phyloP scores from a whole-genome alignment of 2,329 filamentous ascomycete genomes.

The Chaetomium sp. region DNA sequence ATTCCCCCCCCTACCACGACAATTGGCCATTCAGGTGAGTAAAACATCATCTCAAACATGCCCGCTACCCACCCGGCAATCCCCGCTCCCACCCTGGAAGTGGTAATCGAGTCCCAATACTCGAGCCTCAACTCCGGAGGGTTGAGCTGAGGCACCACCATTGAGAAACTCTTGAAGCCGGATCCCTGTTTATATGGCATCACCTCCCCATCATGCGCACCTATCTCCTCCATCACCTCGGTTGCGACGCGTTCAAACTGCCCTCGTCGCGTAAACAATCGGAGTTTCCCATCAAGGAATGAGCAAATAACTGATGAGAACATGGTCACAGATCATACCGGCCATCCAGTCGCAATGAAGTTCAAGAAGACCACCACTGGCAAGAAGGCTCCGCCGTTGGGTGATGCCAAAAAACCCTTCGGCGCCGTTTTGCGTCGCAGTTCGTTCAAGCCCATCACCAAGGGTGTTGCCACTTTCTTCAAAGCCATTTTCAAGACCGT shows the following conservation, averaged over 20 bases:
- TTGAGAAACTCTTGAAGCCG: background rate
- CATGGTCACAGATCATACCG: conserved; percentile 9
- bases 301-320: conserved; percentile 12
- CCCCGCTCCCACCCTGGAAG: background rate
- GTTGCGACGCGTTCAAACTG: conserved; percentile 18
- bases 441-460: conserved; percentile 13
- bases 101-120: background rate
- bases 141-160: conserved; percentile 11
- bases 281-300: background rate
- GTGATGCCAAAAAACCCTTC: background rate
- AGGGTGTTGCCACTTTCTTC: conserved; percentile 10
- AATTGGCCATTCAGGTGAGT: background rate
- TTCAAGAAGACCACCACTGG: background rate
- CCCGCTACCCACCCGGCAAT: background rate
- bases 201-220: conserved; percentile 4
- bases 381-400: background rate
- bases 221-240: conserved; percentile 3
- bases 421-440: background rate
- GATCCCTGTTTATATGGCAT: conserved; percentile 14
- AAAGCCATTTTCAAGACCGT: background rate
- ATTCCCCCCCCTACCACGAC: background rate
- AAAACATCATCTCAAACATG: background rate
- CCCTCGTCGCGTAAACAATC: conserved; percentile 15
- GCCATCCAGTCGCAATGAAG: conserved; percentile 5
- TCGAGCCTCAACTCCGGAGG: conserved; percentile 9